Conservation (phyloP, 306 rosid species). For the Casuarina glauca region DNA sequence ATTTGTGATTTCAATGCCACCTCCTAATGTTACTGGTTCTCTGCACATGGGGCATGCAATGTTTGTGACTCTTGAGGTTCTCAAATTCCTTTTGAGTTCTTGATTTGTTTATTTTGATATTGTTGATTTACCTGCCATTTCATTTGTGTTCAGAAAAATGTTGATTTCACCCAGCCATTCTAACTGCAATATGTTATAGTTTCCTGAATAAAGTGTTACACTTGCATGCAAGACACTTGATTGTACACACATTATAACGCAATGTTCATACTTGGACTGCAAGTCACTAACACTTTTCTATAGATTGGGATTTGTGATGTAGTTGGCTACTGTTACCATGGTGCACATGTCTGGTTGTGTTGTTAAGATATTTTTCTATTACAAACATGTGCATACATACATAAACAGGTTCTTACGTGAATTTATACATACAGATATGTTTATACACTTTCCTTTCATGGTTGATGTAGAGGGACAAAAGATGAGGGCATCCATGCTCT, state of each 20-base stretch:
- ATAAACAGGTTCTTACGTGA: no score
- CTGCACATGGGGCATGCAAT: constrained; percentile 99
- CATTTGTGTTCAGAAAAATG: neutral
- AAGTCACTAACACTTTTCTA: neutral
- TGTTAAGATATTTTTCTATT: no score
- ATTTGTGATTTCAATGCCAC: constrained; percentile 93
- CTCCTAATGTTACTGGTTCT: constrained; percentile 97
- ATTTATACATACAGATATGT: no score
- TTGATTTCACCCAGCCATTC: neutral
- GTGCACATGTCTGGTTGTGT: no score
- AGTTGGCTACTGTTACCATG: neutral
- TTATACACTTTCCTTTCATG: no score
- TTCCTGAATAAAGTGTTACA: neutral
- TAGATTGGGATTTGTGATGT: neutral
- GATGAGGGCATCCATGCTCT: no score
- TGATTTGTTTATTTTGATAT: neutral
- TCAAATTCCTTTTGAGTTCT: constrained; percentile 10
- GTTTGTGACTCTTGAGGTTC: constrained; percentile 98
- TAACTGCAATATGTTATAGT: neutral
- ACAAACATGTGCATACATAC: no score
- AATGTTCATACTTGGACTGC: neutral
- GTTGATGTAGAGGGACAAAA: neutral
- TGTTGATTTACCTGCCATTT: neutral
- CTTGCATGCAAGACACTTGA: neutral
- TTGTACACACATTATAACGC: neutral